Base-by-base conservation (phyloP, 169 alveolate genomes). In the Plasmodium inui region DNA sequence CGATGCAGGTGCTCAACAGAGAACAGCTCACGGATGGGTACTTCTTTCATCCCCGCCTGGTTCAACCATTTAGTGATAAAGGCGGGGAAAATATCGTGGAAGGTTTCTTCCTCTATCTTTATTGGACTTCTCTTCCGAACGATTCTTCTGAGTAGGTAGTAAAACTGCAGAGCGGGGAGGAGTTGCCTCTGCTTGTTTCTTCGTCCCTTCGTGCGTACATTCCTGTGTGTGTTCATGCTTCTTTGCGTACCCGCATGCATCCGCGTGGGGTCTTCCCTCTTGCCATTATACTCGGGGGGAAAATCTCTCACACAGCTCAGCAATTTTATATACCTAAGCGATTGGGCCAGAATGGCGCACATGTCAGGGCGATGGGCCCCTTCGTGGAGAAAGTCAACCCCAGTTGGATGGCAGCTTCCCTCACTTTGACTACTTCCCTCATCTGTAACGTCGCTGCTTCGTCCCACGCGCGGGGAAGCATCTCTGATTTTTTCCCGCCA, bases 321-420 rank as follows among this genome's bases (percentile, higher is more conserved):
- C 10, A 86, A 86, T 22, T 86, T 86, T 30, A 86, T 76, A 86
- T 34, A 86, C 44, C 80, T 53, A 17, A 86, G 81, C 17, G 81
- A 28, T 2, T 37, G 44, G 32, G 50, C 22, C 22, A 74, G 9
- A 57, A 55, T 70, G 37, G 12, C 78, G 12, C 19, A 10, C 79
- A 50, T 30, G 22, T 30, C 76, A 30, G n/a, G 5, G 8, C 2
- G 26, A 4, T 44, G 12, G 1, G 4, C n/a, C 0, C n/a, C 0
- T 0, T 44, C 5, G 5, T 9, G 55, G 12, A 0, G 55, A n/a
- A 0, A 9, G 4, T 10, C 55, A 12, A 9, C 55, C 10, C 55
- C 5, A 44, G 10, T 12, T 44, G 10, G n/a, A 2, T 9, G n/a
- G n/a, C 55, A 44, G 17, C 22, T 50, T 50, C 8, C 8, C 22